These are phyloP conservation scores for Pestalotiopsis sp. DNA, from an alignment of 2,329 filamentous ascomycete species.

Conservation along the genomic window DNA sequence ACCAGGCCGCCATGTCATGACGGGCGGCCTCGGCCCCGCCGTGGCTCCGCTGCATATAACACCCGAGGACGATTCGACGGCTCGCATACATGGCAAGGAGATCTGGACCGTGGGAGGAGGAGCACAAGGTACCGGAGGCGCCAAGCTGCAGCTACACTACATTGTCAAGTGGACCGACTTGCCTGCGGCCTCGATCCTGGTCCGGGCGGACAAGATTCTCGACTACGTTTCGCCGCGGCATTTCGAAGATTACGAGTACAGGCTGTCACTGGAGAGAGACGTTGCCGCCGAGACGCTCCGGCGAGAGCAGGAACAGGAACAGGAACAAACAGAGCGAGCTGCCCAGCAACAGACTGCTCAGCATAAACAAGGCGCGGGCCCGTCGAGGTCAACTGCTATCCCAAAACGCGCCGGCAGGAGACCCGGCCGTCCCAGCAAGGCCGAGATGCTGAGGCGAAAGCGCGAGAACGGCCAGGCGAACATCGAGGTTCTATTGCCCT, in stretches of 20 bases:
- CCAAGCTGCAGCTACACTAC: conserved; percentile 50
- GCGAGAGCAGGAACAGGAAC: conserved; percentile 14
- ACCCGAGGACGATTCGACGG: conserved; percentile 52
- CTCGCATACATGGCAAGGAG: conserved; percentile 59
- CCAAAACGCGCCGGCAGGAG: conserved; percentile 16
- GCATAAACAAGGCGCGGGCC: not conserved
- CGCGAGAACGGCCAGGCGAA: conserved; percentile 21
- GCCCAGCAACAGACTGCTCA: not conserved
- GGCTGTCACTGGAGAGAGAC: conserved; percentile 45
- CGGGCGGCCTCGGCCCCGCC: conserved; percentile 49
- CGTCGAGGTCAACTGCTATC: conserved; percentile 3
- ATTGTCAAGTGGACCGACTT: conserved; percentile 57
- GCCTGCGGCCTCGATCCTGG: conserved; percentile 47
- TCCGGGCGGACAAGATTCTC: conserved; percentile 50
- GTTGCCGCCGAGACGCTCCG: conserved; percentile 7
- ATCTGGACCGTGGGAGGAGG: conserved; percentile 38
- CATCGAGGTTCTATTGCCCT: conserved; percentile 27
- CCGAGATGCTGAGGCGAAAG: conserved; percentile 24
- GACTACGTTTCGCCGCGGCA: conserved; percentile 61
- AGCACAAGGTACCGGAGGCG: conserved; percentile 25
- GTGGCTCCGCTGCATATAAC: conserved; percentile 49
- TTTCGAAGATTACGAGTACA: conserved; percentile 60
- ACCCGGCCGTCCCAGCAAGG: conserved; percentile 31
- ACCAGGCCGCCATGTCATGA: conserved; percentile 36
- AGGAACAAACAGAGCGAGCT: conserved; percentile 20